Evolutionary conservation across 1,139 yeast genomes (phyloP).

Genomic region (Lodderomyces margitis): DNA sequence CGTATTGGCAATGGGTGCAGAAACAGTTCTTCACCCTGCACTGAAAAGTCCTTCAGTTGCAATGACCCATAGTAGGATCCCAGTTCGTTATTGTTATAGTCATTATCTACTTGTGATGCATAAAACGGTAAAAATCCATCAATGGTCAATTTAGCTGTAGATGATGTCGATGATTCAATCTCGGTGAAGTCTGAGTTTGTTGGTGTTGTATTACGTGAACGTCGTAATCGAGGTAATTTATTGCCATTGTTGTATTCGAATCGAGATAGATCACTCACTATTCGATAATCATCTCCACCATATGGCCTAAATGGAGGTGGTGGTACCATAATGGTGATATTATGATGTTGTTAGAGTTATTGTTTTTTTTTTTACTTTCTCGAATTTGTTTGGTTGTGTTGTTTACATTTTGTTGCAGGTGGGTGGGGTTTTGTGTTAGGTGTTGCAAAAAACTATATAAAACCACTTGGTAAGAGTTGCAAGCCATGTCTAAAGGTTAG

Average conservation of each 20-base stretch:
- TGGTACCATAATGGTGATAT: slow-evolving; percentile 5
- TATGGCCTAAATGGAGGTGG: slow-evolving; percentile 20
- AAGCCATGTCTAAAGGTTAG: no score
- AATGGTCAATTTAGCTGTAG: slow-evolving; percentile 16
- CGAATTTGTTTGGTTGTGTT: not conserved
- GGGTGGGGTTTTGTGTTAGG: slow-evolving; percentile 2
- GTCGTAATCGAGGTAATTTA: slow-evolving; percentile 17
- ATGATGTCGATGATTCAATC: slow-evolving; percentile 4
- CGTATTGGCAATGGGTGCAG: slow-evolving; percentile 1
- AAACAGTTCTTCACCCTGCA: not conserved
- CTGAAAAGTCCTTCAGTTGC: not conserved
- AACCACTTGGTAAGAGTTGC: not conserved
- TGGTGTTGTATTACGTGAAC: slow-evolving; percentile 31
- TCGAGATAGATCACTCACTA: slow-evolving; percentile 32
- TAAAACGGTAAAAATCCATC: slow-evolving; percentile 18
- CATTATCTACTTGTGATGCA: slow-evolving; percentile 12
- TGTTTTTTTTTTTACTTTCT: not conserved
- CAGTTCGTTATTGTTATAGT: slow-evolving; percentile 6
- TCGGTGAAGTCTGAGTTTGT: slow-evolving; percentile 18
- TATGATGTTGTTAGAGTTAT: not conserved
- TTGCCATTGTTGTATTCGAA: slow-evolving; percentile 24
- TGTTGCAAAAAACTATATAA: not conserved
- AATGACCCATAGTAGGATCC: not conserved
- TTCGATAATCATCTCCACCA: slow-evolving; percentile 22
- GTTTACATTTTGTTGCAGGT: not conserved